Base-by-base conservation (phyloP, 164 flowering plant species). In the Magnolia officinalis region DNA sequence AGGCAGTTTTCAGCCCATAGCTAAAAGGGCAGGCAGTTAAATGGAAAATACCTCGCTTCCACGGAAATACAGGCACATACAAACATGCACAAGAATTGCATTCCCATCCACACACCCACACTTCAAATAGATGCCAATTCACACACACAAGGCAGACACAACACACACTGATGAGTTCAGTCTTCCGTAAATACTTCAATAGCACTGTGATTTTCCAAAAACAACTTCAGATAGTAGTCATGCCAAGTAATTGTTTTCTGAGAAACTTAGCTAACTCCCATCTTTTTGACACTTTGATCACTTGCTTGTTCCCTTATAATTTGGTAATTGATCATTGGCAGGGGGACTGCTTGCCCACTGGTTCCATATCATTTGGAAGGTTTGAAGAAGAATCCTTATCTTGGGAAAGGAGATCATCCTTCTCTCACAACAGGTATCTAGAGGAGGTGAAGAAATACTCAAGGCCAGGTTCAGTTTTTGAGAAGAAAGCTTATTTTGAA, bases 401-500 rank as follows among this genome's bases (percentile, higher is more conserved):
- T 68, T 94, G 98, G 98, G 97, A 91, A 78, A 88, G 89, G 78
- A 87, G 95, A 75, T 94, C 98, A 13, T 87, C 94, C 37, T 94
- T 94, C 81, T 84, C 93, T 31, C 94, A 88, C 74, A 92, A 94
- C 78, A 83, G 90, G 78, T 88, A 92, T 76, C 88, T 92, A 74
- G 98, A 94, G 81, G 98, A 94, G 78, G 92, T 89, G 20, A 94
- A 89, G 81, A 90, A 86, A 80, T 90, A 76, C 84, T 90, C 96
- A 18, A 91, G 80, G 73, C 97, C 94, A 4, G 94, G 97, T 72
- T 90, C 92, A 67, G 98, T 94, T 37, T 84, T 82, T 67, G 85
- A 90, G 83, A 94, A 89, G 87, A 92, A 90, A 80, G 98, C 97
- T 26, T 90, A 91, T 80, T 92, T 94, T 80, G 98, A 92, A 78